Base-by-base conservation (phyloP, 495 filamentous ascomycete species). In the Penicillium salamii region DNA sequence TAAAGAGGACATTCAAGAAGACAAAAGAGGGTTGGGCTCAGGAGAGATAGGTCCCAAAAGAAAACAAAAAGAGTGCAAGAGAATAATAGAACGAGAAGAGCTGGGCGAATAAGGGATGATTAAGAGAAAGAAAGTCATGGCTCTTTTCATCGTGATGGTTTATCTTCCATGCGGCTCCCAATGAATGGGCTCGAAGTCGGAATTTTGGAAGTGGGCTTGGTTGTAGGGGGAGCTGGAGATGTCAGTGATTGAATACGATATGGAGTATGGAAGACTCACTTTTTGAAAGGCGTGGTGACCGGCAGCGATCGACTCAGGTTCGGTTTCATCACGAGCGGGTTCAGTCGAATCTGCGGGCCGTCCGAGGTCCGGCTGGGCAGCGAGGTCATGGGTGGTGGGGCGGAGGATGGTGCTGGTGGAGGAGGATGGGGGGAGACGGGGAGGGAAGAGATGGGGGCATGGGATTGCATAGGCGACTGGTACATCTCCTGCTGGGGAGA, bases 121-220 rank as follows among this genome's bases (percentile, higher is more conserved):
- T 33, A 26, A 12, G 15, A 33, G 14, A 29, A 5, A 14, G n/a
- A 29, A 20, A 33, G n/a, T 1, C 13, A 41, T 28, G 3, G 17
- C 8, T 42, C 20, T 44, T 34, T 11, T 41, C 15, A 1, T 15
- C 32, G 12, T 14, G 9, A 15, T 24, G 28, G 23, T 3, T 46
- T 34, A 49, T 53, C 53, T 62, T 63, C 64, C 70, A 46, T 56
- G 59, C 12, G 72, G 72, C 43, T 66, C 70, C 61, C 65, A 77
- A 49, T 75, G 71, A 18, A 77, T 77, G 6, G 89, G 89, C 55
- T 91, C 88, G 55, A 95, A 95, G 57, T 92, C 85, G 45, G 84
- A 77, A 58, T 91, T 92, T 53, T 86, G 84, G 67, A 87, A 92
- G 68, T 95, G 89, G 2, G 87, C 87, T 40, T 83, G 82, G 56